Conservation (phyloP, 306 rosid species). For the Trifolium fragiferum region DNA sequence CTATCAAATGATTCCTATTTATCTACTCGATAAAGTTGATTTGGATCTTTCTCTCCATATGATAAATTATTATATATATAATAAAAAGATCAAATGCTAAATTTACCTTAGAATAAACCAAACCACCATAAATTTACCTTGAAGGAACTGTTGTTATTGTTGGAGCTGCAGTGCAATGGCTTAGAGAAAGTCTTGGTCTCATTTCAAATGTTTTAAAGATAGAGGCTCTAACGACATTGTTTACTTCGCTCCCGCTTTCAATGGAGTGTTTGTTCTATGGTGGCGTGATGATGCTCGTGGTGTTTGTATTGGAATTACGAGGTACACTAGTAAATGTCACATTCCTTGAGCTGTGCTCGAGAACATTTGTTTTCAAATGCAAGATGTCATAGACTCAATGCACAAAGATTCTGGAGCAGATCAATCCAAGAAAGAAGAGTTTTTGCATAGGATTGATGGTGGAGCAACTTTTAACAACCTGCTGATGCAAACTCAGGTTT, state of each 20-base stretch:
- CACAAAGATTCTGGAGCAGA: constrained; percentile 64
- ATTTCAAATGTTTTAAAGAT: constrained; percentile 68
- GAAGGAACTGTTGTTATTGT: constrained; percentile 98
- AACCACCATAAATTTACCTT: constrained; percentile 14
- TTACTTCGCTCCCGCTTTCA: constrained; percentile 93
- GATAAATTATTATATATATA: no score
- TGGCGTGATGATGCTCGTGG: constrained; percentile 99
- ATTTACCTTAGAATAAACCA: no score
- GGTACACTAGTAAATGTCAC: constrained; percentile 82
- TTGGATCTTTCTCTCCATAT: no score
- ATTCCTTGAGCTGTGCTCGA: constrained; percentile 92
- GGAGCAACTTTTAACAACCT: constrained; percentile 85
- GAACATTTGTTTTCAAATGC: constrained; percentile 87
- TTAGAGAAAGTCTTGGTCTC: constrained; percentile 79
- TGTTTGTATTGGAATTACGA: constrained; percentile 79
- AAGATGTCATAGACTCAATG: constrained; percentile 89
- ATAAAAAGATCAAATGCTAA: no score
- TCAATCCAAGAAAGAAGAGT: constrained; percentile 46
- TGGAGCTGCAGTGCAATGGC: constrained; percentile 99
- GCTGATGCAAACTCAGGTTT: constrained; percentile 83
- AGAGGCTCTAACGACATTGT: constrained; percentile 75
- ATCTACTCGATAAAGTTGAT: no score
- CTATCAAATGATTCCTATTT: no score
- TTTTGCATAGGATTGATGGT: constrained; percentile 83
- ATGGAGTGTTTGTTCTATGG: constrained; percentile 92